These are phyloP conservation scores for Cyphellophora attinorum DNA, from an alignment of 2,329 filamentous ascomycete species.

Conservation along the genomic window DNA sequence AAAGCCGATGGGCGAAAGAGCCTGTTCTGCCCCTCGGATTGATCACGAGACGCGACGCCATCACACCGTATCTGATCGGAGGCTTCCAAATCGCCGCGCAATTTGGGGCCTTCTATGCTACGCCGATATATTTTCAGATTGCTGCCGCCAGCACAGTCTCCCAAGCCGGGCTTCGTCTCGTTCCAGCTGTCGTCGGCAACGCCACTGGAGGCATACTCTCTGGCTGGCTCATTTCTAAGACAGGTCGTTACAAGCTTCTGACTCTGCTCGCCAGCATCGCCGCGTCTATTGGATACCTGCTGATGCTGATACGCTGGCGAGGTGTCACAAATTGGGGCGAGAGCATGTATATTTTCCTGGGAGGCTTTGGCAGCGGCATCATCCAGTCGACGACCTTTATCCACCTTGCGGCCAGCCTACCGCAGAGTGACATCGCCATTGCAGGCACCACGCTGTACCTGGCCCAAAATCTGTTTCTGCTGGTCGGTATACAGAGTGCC, in stretches of 20 bases:
- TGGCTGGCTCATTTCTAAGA: constrained; percentile 48
- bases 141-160: constrained; percentile 50
- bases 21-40: constrained; percentile 28
- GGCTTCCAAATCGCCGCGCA: constrained; percentile 49
- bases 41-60: constrained; percentile 39
- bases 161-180: constrained; percentile 49
- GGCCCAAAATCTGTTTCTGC: constrained; percentile 5
- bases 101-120: constrained; percentile 35
- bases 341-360: constrained; percentile 51
- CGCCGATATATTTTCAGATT: constrained; percentile 61
- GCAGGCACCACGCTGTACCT: constrained; percentile 41
- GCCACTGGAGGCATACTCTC: constrained; percentile 51
- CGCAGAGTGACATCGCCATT: constrained; percentile 38
- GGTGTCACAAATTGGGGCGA: constrained; percentile 48
- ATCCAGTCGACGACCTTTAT: constrained; percentile 39
- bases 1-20: constrained; percentile 23
- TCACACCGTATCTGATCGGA: constrained; percentile 44
- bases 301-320: constrained; percentile 49
- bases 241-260: constrained; percentile 50
- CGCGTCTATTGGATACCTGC: constrained; percentile 40
- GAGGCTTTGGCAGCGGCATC: constrained; percentile 44
- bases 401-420: constrained; percentile 37
- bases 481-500: constrained; percentile 7
- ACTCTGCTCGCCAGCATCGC: constrained; percentile 42
- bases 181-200: constrained; percentile 60